Evolutionary conservation across 768 basidiomycete species (phyloP), one percentile per base, ranked within the genome.

Genomic region (Boletus pseudo-olivaceus): DNA sequence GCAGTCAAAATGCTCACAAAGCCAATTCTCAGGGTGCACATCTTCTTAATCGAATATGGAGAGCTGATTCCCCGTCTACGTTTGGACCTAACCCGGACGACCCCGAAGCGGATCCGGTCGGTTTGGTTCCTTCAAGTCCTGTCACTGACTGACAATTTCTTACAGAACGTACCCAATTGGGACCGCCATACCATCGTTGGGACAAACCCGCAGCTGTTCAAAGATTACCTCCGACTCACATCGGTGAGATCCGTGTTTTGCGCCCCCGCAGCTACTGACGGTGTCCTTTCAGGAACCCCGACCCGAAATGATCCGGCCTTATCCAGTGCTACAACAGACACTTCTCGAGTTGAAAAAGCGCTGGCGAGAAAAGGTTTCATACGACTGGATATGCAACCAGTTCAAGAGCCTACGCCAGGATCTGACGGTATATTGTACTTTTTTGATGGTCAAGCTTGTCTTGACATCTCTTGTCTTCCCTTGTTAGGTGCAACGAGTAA

Each of bases 321-420:
- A 92, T 60, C 69, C 79, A 50, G 76, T 98, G 34, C 80, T 99
- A 32, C 83, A 89, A 70, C 82, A 87, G 71, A 97, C 97, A 8
- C 80, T 98, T 43, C 71, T 80, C 42, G 86, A 93, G 63, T 80
- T 99, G 47, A 98, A 97, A 73, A 79, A 78, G 50, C 87, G 87
- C 54, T 98, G 96, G 93, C 80, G 84, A 62, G 80, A 88, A 60
- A 90, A 89, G 59, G 65, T 70, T 33, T 71, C 77, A 0, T 97
- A 98, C 66, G 73, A 81, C 53, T 99, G 93, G 87, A 92, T 98
- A 67, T 94, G 96, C 68, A 97, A 90, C 66, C 97, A 99, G 72
- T 93, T 99, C 76, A 98, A 99, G 78, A 93, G 90, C 69, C 75
- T 99, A 54, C 85, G 97, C 39, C 97, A 98, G 71, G 97, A 99